phyloP scores from a whole-genome alignment of 75 land plant species.

The Cunninghamia lanceolata region DNA sequence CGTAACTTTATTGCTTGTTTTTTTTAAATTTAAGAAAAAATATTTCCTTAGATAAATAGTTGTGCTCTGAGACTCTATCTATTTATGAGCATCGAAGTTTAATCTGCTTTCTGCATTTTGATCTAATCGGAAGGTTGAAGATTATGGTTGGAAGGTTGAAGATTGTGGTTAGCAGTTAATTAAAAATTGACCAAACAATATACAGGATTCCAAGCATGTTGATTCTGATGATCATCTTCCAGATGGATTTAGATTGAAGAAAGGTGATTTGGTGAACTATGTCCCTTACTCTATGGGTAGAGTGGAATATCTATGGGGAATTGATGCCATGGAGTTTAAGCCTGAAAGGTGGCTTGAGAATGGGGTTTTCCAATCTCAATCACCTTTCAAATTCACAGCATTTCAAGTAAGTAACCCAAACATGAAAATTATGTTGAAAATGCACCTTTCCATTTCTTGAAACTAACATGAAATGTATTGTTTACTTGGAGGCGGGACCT shows the following conservation, averaged over 20 bases:
- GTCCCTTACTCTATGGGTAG: conserved; percentile 47
- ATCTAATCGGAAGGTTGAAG: too few species aligned
- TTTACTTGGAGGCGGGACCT: conserved; percentile 58
- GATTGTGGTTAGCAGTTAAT: neutral
- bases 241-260: conserved; percentile 34
- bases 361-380: conserved; percentile 28
- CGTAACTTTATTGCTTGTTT: too few species aligned
- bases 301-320: conserved; percentile 37
- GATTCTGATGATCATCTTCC: conserved; percentile 49
- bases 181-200: neutral
- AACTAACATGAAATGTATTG: neutral
- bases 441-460: neutral
- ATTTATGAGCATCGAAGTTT: too few species aligned
- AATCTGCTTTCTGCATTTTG: neutral
- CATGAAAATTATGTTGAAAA: neutral
- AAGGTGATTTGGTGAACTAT: conserved; percentile 34
- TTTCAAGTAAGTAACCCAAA: conserved; percentile 34
- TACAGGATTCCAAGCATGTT: conserved; percentile 49
- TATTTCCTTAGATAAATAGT: neutral
- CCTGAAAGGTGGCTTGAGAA: conserved; percentile 55
- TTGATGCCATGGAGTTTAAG: conserved; percentile 38
- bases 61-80: too few species aligned
- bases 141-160: too few species aligned
- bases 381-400: conserved; percentile 52
- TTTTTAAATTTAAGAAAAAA: neutral